These are phyloP conservation scores for Alnus rubra DNA, from an alignment of 306 rosid species.

Conservation along the genomic window DNA sequence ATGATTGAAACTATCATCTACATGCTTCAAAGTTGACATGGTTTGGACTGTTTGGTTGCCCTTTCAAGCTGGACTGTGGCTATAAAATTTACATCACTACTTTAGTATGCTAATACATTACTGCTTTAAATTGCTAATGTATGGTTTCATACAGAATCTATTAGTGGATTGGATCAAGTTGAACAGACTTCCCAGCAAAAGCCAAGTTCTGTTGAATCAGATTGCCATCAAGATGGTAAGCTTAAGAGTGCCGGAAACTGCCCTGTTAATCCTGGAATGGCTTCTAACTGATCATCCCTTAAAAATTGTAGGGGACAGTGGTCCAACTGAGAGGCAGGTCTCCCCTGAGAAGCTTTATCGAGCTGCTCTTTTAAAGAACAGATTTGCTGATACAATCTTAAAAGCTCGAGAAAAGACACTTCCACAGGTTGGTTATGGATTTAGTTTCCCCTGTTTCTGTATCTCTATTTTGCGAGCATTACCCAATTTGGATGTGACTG, in stretches of 20 bases:
- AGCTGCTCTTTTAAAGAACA: slow-evolving; percentile 65
- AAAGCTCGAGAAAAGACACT: slow-evolving; percentile 83
- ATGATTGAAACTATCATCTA: background rate
- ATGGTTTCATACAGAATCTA: slow-evolving; percentile 44
- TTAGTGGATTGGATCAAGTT: slow-evolving; percentile 70
- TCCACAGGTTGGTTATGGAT: slow-evolving; percentile 50
- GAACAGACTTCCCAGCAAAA: slow-evolving; percentile 62
- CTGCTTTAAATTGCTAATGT: background rate
- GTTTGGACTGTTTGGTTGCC: background rate
- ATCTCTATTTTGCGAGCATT: slow-evolving; percentile 8
- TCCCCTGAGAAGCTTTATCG: slow-evolving; percentile 71
- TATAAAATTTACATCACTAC: background rate
- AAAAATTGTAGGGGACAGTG: slow-evolving; percentile 55
- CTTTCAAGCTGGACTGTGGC: slow-evolving; percentile 3
- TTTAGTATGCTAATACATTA: background rate
- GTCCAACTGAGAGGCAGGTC: slow-evolving; percentile 63
- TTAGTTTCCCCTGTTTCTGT: slow-evolving; percentile 20
- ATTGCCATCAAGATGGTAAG: slow-evolving; percentile 72
- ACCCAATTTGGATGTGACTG: slow-evolving; percentile 22
- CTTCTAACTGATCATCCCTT: slow-evolving; percentile 26
- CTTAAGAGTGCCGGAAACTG: slow-evolving; percentile 18
- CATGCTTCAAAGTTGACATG: background rate
- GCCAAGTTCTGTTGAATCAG: slow-evolving; percentile 64
- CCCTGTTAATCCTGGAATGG: slow-evolving; percentile 25
- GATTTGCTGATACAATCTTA: slow-evolving; percentile 81